These are phyloP conservation scores for Musa balbisiana DNA, from an alignment of 202 grass and related monocot genomes.

Conservation along the genomic window DNA sequence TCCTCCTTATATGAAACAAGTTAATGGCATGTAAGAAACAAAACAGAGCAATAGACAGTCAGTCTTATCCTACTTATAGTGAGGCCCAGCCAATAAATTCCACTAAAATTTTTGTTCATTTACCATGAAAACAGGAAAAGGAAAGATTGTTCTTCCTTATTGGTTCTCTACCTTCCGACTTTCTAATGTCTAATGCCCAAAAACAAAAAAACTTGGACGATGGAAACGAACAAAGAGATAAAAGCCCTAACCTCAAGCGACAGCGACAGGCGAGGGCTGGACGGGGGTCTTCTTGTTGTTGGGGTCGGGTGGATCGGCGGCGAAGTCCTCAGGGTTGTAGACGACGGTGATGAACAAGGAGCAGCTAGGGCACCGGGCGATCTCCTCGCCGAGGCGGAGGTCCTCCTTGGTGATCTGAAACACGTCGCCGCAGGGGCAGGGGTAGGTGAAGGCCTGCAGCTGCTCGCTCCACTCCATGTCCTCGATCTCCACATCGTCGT, in stretches of 20 bases:
- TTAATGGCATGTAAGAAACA: too few relatives aligned
- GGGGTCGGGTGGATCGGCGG: conserved; percentile 37
- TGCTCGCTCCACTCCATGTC: conserved; percentile 95
- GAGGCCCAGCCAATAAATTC: too few relatives aligned
- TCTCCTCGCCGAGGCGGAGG: conserved; percentile 89
- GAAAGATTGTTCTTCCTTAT: background rate
- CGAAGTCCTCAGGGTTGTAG: conserved; percentile 87
- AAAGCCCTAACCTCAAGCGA: conserved; percentile 41
- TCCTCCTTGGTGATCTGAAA: conserved; percentile 90
- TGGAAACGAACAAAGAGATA: background rate
- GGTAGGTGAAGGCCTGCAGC: conserved; percentile 79
- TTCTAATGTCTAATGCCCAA: too few relatives aligned
- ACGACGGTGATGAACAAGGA: conserved; percentile 93
- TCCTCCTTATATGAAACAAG: too few relatives aligned
- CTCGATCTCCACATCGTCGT: conserved; percentile 99
- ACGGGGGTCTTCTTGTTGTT: conserved; percentile 24
- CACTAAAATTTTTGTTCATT: too few relatives aligned
- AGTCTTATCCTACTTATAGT: too few relatives aligned
- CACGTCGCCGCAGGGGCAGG: conserved; percentile 89
- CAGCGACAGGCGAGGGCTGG: conserved; percentile 33
- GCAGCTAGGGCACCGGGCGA: conserved; percentile 79
- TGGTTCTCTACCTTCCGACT: too few relatives aligned
- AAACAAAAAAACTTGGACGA: too few relatives aligned
- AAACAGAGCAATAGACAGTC: too few relatives aligned
- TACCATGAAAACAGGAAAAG: too few relatives aligned